Evolutionary conservation across 768 basidiomycete genomes (phyloP).

Genomic region (Pholiota microspora): DNA sequence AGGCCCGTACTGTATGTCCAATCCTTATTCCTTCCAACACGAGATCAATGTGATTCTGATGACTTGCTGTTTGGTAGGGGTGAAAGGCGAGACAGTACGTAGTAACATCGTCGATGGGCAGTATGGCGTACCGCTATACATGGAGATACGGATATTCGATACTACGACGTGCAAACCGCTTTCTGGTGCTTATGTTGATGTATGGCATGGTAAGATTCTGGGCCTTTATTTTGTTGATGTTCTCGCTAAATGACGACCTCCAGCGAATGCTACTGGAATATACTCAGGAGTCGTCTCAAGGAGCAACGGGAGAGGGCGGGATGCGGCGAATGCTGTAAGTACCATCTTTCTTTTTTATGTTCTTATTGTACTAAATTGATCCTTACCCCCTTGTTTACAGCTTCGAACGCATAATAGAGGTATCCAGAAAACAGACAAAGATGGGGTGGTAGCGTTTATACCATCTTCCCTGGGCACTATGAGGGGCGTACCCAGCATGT

Average conservation of each 20-base stretch:
- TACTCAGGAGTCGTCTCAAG: conserved; percentile 1
- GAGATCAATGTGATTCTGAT: neutral
- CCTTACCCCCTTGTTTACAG: neutral
- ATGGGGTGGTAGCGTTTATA: conserved; percentile 2
- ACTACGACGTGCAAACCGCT: neutral
- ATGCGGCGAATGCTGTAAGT: neutral
- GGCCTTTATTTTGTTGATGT: too few relatives aligned
- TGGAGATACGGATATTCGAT: conserved; percentile 3
- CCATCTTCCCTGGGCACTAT: conserved; percentile 5
- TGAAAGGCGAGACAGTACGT: conserved; percentile 1
- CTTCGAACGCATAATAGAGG: neutral
- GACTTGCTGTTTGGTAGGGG: neutral
- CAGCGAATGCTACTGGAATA: conserved; percentile 3
- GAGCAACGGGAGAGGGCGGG: neutral
- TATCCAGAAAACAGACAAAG: neutral
- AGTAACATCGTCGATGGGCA: neutral
- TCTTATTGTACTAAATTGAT: too few relatives aligned
- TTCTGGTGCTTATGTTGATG: neutral
- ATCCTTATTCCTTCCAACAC: neutral
- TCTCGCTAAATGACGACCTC: neutral
- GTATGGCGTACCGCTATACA: neutral
- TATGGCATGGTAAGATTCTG: conserved; percentile 3
- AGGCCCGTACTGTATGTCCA: conserved; percentile 4
- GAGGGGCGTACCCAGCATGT: neutral
- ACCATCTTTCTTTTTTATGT: too few relatives aligned